Evolutionary conservation across 306 rosid genomes (phyloP).

Genomic region (Mimosa pudica): DNA sequence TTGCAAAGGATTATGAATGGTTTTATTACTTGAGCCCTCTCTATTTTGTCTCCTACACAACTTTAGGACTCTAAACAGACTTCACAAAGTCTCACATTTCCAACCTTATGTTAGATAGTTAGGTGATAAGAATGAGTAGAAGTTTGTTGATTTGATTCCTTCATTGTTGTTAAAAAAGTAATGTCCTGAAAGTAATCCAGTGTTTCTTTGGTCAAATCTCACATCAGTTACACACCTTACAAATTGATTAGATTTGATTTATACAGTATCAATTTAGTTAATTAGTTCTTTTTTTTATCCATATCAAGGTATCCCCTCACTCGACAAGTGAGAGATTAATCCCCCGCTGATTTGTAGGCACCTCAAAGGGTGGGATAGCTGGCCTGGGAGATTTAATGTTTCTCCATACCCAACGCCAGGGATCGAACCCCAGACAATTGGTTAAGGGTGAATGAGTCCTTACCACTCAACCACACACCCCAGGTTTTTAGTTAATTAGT

Average conservation of each 20-base stretch:
- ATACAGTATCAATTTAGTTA: not conserved
- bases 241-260: not conserved
- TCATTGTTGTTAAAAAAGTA: not conserved
- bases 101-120: not conserved
- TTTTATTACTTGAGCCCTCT: not conserved
- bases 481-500: too few species aligned
- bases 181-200: slow-evolving; percentile 9
- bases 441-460: too few species aligned
- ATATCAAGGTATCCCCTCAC: too few species aligned
- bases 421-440: too few species aligned
- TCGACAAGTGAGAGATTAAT: too few species aligned
- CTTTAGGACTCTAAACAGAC: not conserved
- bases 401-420: too few species aligned
- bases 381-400: too few species aligned
- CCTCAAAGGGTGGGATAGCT: too few species aligned
- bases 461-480: too few species aligned
- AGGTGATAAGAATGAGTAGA: not conserved
- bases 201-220: slow-evolving; percentile 26
- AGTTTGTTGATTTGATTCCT: not conserved
- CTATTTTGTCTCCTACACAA: not conserved
- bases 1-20: not conserved
- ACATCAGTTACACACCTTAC: slow-evolving; percentile 14
- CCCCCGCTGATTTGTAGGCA: too few species aligned
- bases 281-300: too few species aligned
- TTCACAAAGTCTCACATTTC: not conserved